Base-by-base conservation (phyloP, 768 basidiomycete species). In the Suillus tomentosus region DNA sequence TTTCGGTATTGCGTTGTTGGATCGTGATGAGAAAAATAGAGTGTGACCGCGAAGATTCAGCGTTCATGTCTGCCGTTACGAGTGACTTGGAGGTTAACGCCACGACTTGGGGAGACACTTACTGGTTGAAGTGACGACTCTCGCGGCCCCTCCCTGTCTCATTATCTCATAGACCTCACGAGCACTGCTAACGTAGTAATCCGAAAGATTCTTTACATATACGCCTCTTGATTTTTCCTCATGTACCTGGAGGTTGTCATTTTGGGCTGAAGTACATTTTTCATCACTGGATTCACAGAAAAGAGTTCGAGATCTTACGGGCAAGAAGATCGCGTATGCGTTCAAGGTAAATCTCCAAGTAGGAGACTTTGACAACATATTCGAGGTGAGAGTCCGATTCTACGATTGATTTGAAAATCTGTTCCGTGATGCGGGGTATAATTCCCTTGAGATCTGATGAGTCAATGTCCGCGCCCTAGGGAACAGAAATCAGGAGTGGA, bases 291-390 rank as follows among this genome's bases (percentile, higher is more conserved):
- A 37, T 31, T 48, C 37, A 63, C 59, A 64, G 24, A 55, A 39
- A 22, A 42, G 50, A 31, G 17, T 17, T 42, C 10, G 24, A 39
- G n/a, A 27, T 42, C 96, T 73, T 77, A 99, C 96, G 97, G 65
- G 95, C 91, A 61, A 99, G 84, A 62, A 99, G 79, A 83, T 99
- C 97, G 60, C 96, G 86, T 68, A 99, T 94, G 66, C 90, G 87
- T 78, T 99, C 97, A 65, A 99, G 84, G 78, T 99, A 99, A 65
- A 99, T 99, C 80, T 99, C 97, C 96, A 99, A 98, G 77, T 99
- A 99, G 42, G 95, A 97, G 60, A 98, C 97, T 79, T 99, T 99
- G 76, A 99, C 97, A 68, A 98, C 88, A 76, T 99, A 99, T 78
- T 99, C 97, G 64, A 99, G 80, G 76, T 94, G 94, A 42, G 92